Conservation (phyloP, 176 grass and related monocot species). For the Carex myosuroides region DNA sequence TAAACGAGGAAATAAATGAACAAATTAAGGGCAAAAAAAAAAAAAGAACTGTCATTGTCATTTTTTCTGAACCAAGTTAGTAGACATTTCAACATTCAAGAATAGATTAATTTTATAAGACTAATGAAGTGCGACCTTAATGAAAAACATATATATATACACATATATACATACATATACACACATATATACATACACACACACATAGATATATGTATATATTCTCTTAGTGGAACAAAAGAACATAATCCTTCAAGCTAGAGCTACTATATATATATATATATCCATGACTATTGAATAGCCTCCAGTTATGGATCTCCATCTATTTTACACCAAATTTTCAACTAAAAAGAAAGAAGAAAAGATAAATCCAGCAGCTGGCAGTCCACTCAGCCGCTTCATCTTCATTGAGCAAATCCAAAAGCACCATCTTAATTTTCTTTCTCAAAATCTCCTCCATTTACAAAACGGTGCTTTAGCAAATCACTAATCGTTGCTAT, state of each 20-base stretch:
- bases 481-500: constrained; percentile 56
- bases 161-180: too few relatives aligned
- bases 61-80: too few relatives aligned
- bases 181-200: too few relatives aligned
- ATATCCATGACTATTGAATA: not conserved
- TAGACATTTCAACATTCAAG: too few relatives aligned
- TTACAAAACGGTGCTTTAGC: constrained; percentile 64
- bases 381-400: not conserved
- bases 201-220: too few relatives aligned
- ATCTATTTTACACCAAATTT: not conserved
- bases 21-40: too few relatives aligned
- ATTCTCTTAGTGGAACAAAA: not conserved
- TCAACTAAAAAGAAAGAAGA: not conserved
- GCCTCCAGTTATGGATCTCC: constrained; percentile 2
- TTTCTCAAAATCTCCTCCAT: constrained; percentile 30
- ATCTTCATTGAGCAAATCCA: constrained; percentile 14
- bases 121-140: too few relatives aligned
- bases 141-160: too few relatives aligned
- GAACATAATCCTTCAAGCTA: not conserved
- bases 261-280: too few relatives aligned
- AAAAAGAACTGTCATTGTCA: too few relatives aligned
- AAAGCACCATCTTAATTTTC: constrained; percentile 29
- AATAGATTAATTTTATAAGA: too few relatives aligned
- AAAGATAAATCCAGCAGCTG: not conserved
- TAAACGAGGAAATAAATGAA: too few relatives aligned